Evolutionary conservation across 1,284 basidiomycete species (phyloP).

Genomic region (Neolentinus lepideus): DNA sequence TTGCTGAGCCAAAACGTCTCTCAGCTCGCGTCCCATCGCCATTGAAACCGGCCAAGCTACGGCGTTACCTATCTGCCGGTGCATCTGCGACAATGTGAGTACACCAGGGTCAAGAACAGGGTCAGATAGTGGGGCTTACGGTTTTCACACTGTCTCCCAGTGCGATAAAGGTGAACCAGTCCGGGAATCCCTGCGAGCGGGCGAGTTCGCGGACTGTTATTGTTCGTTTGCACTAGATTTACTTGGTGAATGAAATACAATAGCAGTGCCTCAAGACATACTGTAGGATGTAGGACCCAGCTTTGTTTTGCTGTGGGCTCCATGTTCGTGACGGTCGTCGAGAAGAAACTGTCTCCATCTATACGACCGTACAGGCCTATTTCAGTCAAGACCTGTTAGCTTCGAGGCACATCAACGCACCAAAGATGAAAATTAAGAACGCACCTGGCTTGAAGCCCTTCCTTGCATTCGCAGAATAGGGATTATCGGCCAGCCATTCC

Average conservation of each 20-base stretch:
- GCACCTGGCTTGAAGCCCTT: slow-evolving; percentile 25
- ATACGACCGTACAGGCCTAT: slow-evolving; percentile 56
- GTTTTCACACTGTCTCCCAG: slow-evolving; percentile 43
- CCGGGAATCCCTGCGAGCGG: slow-evolving; percentile 71
- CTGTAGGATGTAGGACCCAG: slow-evolving; percentile 56
- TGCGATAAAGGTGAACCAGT: slow-evolving; percentile 55
- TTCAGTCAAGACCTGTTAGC: no score
- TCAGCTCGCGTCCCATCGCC: slow-evolving; percentile 57
- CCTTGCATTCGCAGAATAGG: slow-evolving; percentile 45
- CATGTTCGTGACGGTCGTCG: slow-evolving; percentile 67
- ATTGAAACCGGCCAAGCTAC: slow-evolving; percentile 56
- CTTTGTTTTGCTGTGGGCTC: slow-evolving; percentile 70
- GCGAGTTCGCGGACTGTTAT: slow-evolving; percentile 68
- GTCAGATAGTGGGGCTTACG: slow-evolving; percentile 30
- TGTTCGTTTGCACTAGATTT: slow-evolving; percentile 48
- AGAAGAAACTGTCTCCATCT: slow-evolving; percentile 45
- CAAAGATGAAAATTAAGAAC: background rate
- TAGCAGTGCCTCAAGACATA: slow-evolving; percentile 22
- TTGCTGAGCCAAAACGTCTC: background rate
- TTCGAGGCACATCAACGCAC: background rate
- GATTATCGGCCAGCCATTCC: slow-evolving; percentile 50
- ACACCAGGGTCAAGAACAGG: background rate
- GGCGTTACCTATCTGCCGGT: slow-evolving; percentile 72
- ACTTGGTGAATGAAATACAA: slow-evolving; percentile 4
- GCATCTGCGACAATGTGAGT: slow-evolving; percentile 39